A percentile compares a stretch with the other conserved stretches of the same genome.
Conservation (phyloP, 805 yeast genomes). For the Debaryomyces hansenii region DNA sequence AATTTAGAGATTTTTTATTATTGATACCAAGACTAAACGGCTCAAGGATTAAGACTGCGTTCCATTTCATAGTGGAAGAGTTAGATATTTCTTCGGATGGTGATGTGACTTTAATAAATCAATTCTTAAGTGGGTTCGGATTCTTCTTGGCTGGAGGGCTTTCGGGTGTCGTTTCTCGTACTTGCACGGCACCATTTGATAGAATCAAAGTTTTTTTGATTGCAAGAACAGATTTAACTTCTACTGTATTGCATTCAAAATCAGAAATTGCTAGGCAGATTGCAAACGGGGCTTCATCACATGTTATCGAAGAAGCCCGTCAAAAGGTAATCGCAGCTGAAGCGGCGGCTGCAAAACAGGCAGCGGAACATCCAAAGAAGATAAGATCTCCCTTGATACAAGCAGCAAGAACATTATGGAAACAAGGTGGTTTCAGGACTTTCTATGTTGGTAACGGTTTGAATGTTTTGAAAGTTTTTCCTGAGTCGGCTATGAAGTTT, state of each 20-base stretch:
- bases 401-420: slow-evolving; percentile 79
- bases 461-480: slow-evolving; percentile 90
- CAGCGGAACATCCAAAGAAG: slow-evolving; percentile 42
- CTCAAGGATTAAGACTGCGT: slow-evolving; percentile 79
- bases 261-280: slow-evolving; percentile 39
- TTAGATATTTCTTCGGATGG: slow-evolving; percentile 85
- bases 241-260: slow-evolving; percentile 64
- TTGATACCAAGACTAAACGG: slow-evolving; percentile 82
- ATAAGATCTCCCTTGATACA: slow-evolving; percentile 74
- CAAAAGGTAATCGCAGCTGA: slow-evolving; percentile 27
- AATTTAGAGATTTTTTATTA: slow-evolving; percentile 79
- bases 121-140: slow-evolving; percentile 80
- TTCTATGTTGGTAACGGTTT: slow-evolving; percentile 96
- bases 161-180: slow-evolving; percentile 93
- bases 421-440: slow-evolving; percentile 82
- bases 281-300: slow-evolving; percentile 34
- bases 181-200: slow-evolving; percentile 96
- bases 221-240: slow-evolving; percentile 81
- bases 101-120: slow-evolving; percentile 82
- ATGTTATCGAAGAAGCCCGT: slow-evolving; percentile 35
- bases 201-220: slow-evolving; percentile 90
- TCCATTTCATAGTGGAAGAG: slow-evolving; percentile 75
- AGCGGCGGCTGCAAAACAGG: slow-evolving; percentile 21
- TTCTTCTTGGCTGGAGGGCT: slow-evolving; percentile 93
- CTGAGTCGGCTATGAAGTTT: slow-evolving; percentile 96